phyloP scores from a whole-genome alignment of 495 filamentous ascomycete genomes.

The Hypoxylon cercidicola region DNA sequence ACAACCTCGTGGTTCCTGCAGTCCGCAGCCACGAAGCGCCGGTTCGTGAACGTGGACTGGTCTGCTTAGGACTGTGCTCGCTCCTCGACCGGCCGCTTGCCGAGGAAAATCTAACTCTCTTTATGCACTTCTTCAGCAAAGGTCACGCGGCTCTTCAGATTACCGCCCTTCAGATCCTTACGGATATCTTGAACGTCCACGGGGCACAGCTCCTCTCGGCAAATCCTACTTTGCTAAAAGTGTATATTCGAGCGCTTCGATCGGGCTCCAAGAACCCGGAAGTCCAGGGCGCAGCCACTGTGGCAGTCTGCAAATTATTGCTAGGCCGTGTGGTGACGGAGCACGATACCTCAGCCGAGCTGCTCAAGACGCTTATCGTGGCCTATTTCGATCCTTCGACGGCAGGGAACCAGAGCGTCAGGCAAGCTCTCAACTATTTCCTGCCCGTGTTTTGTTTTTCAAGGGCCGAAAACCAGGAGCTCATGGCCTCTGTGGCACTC shows the following conservation, averaged over 20 bases:
- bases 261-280: conserved; percentile 71
- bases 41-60: conserved; percentile 87
- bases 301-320: conserved; percentile 85
- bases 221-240: conserved; percentile 74
- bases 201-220: conserved; percentile 74
- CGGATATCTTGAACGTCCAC: conserved; percentile 90
- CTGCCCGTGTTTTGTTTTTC: conserved; percentile 94
- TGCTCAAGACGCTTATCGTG: conserved; percentile 83
- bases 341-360: conserved; percentile 65
- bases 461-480: conserved; percentile 77
- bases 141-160: conserved; percentile 90
- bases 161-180: conserved; percentile 90
- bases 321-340: conserved; percentile 75
- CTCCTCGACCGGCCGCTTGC: conserved; percentile 91
- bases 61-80: conserved; percentile 90
- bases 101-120: conserved; percentile 90
- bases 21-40: conserved; percentile 92
- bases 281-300: conserved; percentile 84
- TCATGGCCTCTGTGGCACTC: conserved; percentile 77
- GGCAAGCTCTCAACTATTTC: conserved; percentile 93
- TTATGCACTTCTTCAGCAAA: conserved; percentile 95
- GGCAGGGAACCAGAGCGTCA: conserved; percentile 81
- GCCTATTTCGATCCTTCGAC: conserved; percentile 93
- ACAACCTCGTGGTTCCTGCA: conserved; percentile 94
- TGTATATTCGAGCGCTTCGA: conserved; percentile 80